Percentiles rank a stretch among this genome's conserved stretches.
These are phyloP conservation scores for Penicillium roqueforti DNA, from an alignment of 495 filamentous ascomycete species.

Conservation along the genomic window DNA sequence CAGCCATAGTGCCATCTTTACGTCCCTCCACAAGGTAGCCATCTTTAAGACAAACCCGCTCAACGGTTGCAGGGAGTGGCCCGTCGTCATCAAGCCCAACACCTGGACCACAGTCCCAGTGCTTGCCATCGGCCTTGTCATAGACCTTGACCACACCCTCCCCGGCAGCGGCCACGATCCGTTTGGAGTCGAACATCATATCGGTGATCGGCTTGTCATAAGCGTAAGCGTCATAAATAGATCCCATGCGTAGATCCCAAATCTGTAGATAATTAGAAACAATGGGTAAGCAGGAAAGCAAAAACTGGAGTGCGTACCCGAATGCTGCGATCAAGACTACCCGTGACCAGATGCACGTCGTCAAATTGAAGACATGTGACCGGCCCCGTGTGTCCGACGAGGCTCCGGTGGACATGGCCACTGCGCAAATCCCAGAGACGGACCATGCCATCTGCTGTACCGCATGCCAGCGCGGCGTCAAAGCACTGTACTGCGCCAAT, in stretches of 20 bases:
- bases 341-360: slow-evolving; percentile 90
- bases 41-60: slow-evolving; percentile 86
- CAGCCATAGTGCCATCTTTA: slow-evolving; percentile 80
- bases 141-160: slow-evolving; percentile 96
- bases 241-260: slow-evolving; percentile 96
- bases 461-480: slow-evolving; percentile 94
- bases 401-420: slow-evolving; percentile 90
- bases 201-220: slow-evolving; percentile 90
- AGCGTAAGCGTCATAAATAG: slow-evolving; percentile 93
- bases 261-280: slow-evolving; percentile 56
- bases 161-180: slow-evolving; percentile 86
- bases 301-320: slow-evolving; percentile 57
- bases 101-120: slow-evolving; percentile 95
- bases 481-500: slow-evolving; percentile 95
- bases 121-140: slow-evolving; percentile 90
- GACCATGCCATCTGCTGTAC: slow-evolving; percentile 97
- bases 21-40: slow-evolving; percentile 92
- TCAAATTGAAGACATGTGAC: slow-evolving; percentile 97
- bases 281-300: not conserved
- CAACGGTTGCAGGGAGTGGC: slow-evolving; percentile 63
- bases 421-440: slow-evolving; percentile 94
- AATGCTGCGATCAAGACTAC: slow-evolving; percentile 89
- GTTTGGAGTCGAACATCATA: slow-evolving; percentile 95
- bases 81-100: slow-evolving; percentile 59
- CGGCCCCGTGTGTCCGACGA: slow-evolving; percentile 94